These are phyloP conservation scores for Carpinus fangiana DNA, from an alignment of 306 rosid species.

Conservation along the genomic window DNA sequence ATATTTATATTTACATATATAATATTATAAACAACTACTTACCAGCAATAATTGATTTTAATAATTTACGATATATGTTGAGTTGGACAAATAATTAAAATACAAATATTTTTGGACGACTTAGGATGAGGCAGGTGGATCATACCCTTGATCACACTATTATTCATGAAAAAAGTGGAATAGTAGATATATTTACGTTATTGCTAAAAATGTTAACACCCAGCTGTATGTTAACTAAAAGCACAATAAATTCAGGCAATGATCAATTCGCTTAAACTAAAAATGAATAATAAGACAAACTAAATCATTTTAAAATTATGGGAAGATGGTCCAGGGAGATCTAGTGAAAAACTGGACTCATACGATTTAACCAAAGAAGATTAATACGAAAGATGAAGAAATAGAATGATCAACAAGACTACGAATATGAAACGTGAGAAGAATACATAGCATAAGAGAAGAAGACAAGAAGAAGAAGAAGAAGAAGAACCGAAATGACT, in stretches of 20 bases:
- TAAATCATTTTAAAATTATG: background rate
- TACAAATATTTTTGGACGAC: background rate
- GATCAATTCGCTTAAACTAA: background rate
- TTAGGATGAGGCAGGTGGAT: conserved; percentile 14
- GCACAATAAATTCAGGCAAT: background rate
- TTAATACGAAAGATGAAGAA: background rate
- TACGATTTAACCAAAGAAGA: background rate
- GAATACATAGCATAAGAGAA: background rate
- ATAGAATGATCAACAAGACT: background rate
- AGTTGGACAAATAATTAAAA: background rate
- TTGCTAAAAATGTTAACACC: background rate
- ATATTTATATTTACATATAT: too few species aligned
- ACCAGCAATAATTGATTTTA: background rate
- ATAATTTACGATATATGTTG: background rate
- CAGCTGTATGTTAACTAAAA: background rate
- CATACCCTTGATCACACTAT: background rate
- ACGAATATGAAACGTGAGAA: too few species aligned
- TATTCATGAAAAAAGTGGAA: background rate
- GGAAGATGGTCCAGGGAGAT: background rate
- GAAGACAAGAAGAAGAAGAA: background rate
- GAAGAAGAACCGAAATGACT: background rate
- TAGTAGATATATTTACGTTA: background rate
- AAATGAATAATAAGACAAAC: background rate
- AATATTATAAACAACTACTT: background rate
- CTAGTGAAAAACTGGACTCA: background rate